phyloP scores from a whole-genome alignment of 31 red algal genomes.

The Endocladia muricata region DNA sequence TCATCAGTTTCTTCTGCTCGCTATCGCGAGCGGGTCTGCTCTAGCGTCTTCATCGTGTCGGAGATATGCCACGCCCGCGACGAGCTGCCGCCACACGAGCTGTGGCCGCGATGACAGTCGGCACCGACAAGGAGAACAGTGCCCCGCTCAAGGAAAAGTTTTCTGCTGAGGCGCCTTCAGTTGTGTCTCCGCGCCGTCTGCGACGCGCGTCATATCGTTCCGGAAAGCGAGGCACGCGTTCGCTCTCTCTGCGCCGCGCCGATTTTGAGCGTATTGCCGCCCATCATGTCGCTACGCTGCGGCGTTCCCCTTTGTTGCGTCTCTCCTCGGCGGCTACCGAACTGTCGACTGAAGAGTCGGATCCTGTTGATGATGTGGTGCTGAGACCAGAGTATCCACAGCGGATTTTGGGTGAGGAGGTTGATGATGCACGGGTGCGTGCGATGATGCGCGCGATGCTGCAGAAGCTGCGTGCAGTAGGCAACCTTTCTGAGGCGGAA shows the following conservation, averaged over 20 bases:
- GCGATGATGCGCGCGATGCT: not conserved
- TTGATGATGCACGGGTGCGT: not conserved
- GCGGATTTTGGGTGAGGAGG: not conserved
- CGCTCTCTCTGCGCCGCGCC: constrained; percentile 19
- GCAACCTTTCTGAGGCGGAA: not conserved
- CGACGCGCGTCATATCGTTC: constrained; percentile 32
- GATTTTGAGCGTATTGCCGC: constrained; percentile 46
- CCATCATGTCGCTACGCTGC: constrained; percentile 9
- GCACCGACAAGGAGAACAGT: too few species aligned
- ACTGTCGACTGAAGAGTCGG: not conserved
- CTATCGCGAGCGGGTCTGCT: not conserved
- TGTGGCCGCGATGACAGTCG: not conserved
- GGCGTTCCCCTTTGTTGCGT: not conserved
- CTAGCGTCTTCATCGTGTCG: not conserved
- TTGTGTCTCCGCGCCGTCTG: constrained; percentile 29
- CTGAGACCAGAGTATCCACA: not conserved
- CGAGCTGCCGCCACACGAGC: constrained; percentile 18
- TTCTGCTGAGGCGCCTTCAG: not conserved
- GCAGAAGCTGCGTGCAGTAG: not conserved
- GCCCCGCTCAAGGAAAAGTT: not conserved
- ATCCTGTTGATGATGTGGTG: not conserved
- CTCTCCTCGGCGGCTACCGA: not conserved
- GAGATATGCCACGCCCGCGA: not conserved
- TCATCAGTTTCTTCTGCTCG: not conserved
- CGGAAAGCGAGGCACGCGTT: not conserved